Evolutionary conservation across 1,284 basidiomycete genomes (phyloP), one percentile per base, ranked within the genome.

Genomic region (Trichosporon ovoides): DNA sequence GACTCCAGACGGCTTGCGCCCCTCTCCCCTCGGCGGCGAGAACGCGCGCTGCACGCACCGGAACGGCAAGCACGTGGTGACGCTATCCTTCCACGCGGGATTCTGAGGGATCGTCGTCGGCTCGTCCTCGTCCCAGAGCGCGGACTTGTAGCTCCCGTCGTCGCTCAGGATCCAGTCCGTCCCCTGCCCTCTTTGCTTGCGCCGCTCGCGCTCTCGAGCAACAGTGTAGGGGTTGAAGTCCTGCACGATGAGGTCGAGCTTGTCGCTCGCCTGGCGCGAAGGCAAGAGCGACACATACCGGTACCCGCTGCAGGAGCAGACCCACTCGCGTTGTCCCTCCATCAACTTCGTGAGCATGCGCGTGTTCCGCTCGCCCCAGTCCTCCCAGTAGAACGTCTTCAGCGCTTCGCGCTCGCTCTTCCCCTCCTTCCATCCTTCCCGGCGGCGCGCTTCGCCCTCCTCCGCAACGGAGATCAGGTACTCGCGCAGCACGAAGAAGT

Each of bases 401-500:
- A 65, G 65, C 9, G 66, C 46, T 31, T 28, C 36, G n/a, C 31
- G 20, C 14, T 36, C 48, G 68, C 69, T 6, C 80, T 53, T 28
- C 77, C 78, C 55, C 38, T 50, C 11, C 0, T 38, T 50, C 50
- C 79, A 78, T 0, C 83, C 65, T 53, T 75, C 36, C 19, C 48
- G 60, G 51, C 70, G 40, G 14, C 67, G 58, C 28, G 57, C 62
- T 52, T 76, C 72, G 70, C 57, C 83, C 31, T 67, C 59, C 20
- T 57, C 52, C 0, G 68, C 77, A 11, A 81, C 77, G 31, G 66
- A 62, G 37, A 78, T 74, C 28, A 86, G 73, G 18, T 68, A 71
- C 53, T 80, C 79, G 60, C 82, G 73, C 24, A 85, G 69, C 2
- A 72, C 63, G 38, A 83, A 73, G 52, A 83, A 68, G 18, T 79